Base-by-base conservation (phyloP, 2,329 filamentous ascomycete genomes). In the Epichloe amarillans region DNA sequence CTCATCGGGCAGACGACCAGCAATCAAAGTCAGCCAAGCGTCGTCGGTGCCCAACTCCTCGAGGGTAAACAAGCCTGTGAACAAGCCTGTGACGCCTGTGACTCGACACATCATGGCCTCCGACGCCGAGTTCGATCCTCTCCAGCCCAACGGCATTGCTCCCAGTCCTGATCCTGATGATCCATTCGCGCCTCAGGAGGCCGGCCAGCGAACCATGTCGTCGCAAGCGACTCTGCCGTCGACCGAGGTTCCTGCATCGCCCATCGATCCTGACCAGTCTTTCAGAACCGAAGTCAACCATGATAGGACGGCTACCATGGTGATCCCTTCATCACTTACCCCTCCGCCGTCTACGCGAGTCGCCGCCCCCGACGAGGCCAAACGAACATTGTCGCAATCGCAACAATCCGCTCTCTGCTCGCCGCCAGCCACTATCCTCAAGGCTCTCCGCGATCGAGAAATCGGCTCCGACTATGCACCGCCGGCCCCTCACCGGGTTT, bases 291-390 rank as follows among this genome's bases (percentile, higher is more conserved):
- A 79, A 54, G 53, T 63, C 53, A 74, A 72, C 59, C 73, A 78
- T 51, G 73, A 75, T 45, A 64, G 68, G 39, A 61, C 63, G 1
- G 60, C 61, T 17, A 60, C 68, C n/a, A 66, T 69, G 26, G 65
- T 79, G 47, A 78, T 80, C 51, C 75, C 76, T 4, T 80, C 77
- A 2, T 80, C 77, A 23, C 63, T 79, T 48, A 80, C 77, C 2
- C 78, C 77, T 3, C 77, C 76, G 23, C 76, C 76, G 0, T 79
- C 75, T 1, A 78, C 75, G 1, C 76, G 79, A 58, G 59, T 71
- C 5, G 67, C 66, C 15, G 66, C 64, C 33, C 60, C 59, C 47
- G 57, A 55, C 19, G 58, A 58, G 41, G 57, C 58, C 4, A 61
- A 60, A 50, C 58, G 62, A 10, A 55, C 57, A 14, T 64, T 63